Evolutionary conservation across 306 rosid genomes (phyloP), one percentile per base, ranked within the genome.

Genomic region (Aeschynomene evenia): DNA sequence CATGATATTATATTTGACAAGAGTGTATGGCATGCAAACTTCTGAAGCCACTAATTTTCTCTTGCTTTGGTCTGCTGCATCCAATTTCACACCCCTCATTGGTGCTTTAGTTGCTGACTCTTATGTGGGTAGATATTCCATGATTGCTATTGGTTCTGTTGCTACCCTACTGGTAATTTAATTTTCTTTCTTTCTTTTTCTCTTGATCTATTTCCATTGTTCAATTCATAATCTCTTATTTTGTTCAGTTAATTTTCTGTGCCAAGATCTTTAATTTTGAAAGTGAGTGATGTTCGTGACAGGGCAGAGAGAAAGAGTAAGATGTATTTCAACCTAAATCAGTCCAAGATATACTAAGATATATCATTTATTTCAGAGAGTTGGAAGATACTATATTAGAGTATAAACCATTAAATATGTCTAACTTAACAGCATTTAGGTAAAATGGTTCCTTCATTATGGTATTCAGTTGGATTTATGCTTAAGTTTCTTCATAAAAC

Each of bases 1-100:
- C 70, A 75, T 75, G 74, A 75, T 75, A 67, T 13, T 75, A 54
- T 75, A 75, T 31, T 60, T 75, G 70, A 75, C 80, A 2, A 67
- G 54, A 75, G 70, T 18, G 64, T 68, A 59, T 50, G 69, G 69
- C 2, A 76, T 76, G 75, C 9, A 68, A 1, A 59, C 63, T 60
- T 56, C 80, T 23, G 64, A 1, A 9, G 80, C 70, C 45, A 76
- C 69, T 15, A 68, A 76, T 68, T 68, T 76, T 14, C 57, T 68
- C 43, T 31, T 76, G 6, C 50, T 76, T 0, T 76, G 75, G 75
- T 60, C 76, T 28, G 80, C 80, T 12, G 71, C 66, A 13, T 5
- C 65, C 19, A 76, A 76, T 76, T 61, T 68, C 59, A 20, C 63
- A 2, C 80, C 80, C 21, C 24, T 76, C 42, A 29, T 69, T 52